Conservation (phyloP, 257 asterid species). For the Ehretia macrophylla region DNA sequence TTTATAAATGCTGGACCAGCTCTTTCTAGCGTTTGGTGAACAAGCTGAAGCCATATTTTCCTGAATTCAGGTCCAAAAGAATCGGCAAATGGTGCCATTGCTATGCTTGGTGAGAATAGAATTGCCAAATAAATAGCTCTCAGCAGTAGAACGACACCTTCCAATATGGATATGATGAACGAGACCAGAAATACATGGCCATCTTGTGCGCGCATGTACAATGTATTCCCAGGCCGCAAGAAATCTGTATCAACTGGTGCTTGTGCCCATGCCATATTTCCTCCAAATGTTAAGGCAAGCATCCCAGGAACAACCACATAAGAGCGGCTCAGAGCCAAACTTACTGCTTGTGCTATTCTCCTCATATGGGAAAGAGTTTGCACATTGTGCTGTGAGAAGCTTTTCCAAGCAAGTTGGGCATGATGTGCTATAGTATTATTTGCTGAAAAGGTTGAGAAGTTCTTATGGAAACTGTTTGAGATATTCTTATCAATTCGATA, state of each 20-base stretch:
- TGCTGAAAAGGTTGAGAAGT: constrained; percentile 31
- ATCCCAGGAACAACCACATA: constrained; percentile 61
- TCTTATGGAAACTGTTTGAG: constrained; percentile 23
- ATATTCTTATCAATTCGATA: constrained; percentile 27
- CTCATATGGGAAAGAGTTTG: constrained; percentile 34
- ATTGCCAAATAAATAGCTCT: constrained; percentile 64
- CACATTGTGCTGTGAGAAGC: constrained; percentile 32
- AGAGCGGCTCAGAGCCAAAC: constrained; percentile 67
- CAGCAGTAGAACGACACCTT: constrained; percentile 55
- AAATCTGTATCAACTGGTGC: constrained; percentile 35
- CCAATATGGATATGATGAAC: constrained; percentile 36
- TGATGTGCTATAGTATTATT: constrained; percentile 37
- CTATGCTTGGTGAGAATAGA: constrained; percentile 75
- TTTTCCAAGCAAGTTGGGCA: constrained; percentile 63
- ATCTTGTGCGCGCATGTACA: constrained; percentile 63
- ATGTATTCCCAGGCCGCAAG: constrained; percentile 33
- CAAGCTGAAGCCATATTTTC: constrained; percentile 77
- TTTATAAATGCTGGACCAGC: constrained; percentile 99
- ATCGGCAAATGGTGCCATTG: constrained; percentile 93
- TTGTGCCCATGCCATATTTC: constrained; percentile 55
- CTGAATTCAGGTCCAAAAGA: constrained; percentile 65
- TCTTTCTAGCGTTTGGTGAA: constrained; percentile 73
- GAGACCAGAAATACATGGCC: constrained; percentile 46
- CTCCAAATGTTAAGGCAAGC: constrained; percentile 50
- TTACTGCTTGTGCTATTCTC: constrained; percentile 76